These are phyloP conservation scores for Macadamia integrifolia DNA, from an alignment of 164 flowering plant genomes.

Conservation along the genomic window DNA sequence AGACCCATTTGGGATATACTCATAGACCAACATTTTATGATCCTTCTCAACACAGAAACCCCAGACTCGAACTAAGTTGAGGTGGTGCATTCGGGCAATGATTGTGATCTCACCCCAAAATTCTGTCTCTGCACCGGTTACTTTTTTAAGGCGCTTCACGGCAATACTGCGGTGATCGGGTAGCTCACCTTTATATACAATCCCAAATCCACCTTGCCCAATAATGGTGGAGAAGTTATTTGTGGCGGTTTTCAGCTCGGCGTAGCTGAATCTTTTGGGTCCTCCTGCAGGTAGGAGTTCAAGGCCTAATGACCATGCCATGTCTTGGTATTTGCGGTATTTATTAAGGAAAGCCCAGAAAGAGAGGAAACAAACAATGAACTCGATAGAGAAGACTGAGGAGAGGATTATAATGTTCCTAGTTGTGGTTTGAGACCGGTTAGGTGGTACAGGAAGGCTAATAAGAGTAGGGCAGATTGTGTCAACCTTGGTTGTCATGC, in stretches of 20 bases:
- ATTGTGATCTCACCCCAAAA: constrained; percentile 70
- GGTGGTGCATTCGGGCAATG: constrained; percentile 66
- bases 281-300: constrained; percentile 58
- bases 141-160: background rate
- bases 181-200: constrained; percentile 46
- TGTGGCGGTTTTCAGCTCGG: constrained; percentile 51
- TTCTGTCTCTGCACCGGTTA: constrained; percentile 25
- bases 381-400: background rate
- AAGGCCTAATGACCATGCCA: constrained; percentile 11
- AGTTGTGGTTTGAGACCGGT: background rate
- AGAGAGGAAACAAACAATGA: background rate
- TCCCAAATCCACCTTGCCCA: constrained; percentile 59
- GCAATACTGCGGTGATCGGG: constrained; percentile 49
- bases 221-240: constrained; percentile 36
- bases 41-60: constrained; percentile 64
- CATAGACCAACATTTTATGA: constrained; percentile 22
- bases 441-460: background rate
- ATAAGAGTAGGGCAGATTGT: background rate
- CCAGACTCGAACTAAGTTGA: constrained; percentile 56
- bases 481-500: background rate
- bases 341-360: background rate
- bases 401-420: background rate
- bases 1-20: background rate
- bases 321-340: background rate
- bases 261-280: constrained; percentile 46